These are phyloP conservation scores for Pilaira anomala DNA, from an alignment of 192 early-diverging fungal genomes.

Conservation along the genomic window DNA sequence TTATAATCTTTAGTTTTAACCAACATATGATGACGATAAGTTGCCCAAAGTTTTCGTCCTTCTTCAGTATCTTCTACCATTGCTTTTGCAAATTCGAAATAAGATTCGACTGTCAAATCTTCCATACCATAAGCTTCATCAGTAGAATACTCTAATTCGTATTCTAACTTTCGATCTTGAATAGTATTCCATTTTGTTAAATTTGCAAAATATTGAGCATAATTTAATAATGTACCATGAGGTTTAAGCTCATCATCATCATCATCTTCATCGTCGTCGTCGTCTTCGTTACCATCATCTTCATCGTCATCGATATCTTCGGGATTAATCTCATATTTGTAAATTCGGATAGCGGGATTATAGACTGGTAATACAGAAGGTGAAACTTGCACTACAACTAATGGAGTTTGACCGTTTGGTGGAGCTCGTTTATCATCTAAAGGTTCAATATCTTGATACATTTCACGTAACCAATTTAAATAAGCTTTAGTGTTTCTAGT, in stretches of 20 bases:
- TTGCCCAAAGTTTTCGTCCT: conserved; percentile 5
- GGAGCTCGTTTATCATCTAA: conserved; percentile 9
- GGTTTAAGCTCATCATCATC: background rate
- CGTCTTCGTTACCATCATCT: background rate
- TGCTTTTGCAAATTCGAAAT: conserved; percentile 17
- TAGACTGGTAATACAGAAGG: conserved; percentile 39
- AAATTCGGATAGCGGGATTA: conserved; percentile 32
- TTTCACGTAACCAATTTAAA: conserved; percentile 14
- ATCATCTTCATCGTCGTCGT: background rate
- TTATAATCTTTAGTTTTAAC: conserved; percentile 18
- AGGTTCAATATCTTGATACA: conserved; percentile 17
- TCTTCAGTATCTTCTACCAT: conserved; percentile 13
- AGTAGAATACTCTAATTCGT: conserved; percentile 35
- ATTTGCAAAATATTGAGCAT: conserved; percentile 34
- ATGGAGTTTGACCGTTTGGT: background rate
- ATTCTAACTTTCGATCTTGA: conserved; percentile 10
- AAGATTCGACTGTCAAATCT: conserved; percentile 23
- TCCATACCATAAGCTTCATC: conserved; percentile 25
- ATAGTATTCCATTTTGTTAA: conserved; percentile 22
- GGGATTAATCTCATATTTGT: conserved; percentile 24
- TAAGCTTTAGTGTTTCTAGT: conserved; percentile 23
- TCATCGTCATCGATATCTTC: background rate
- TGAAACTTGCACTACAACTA: conserved; percentile 26
- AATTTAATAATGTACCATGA: conserved; percentile 29
- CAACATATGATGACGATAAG: conserved; percentile 25